phyloP scores from a whole-genome alignment of 306 rosid genomes.

The Inga laurina region DNA sequence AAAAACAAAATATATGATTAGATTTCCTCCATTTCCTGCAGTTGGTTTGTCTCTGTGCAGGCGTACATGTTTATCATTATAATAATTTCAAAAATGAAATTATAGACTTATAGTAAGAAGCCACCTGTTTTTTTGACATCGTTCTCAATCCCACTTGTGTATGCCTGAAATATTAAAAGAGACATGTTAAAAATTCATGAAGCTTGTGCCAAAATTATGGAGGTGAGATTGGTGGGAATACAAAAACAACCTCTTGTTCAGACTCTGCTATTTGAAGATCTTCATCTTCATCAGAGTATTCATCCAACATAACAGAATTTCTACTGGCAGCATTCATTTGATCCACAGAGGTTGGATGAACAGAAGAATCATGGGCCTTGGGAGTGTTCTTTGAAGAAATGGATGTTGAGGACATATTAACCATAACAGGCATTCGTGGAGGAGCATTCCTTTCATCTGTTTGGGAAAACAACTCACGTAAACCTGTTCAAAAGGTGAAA shows the following conservation, averaged over 20 bases:
- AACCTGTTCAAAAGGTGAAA: conserved; percentile 45
- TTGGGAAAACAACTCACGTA: conserved; percentile 96
- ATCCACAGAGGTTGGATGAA: conserved; percentile 54
- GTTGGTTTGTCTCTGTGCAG: conserved; percentile 5
- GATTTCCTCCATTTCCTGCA: conserved; percentile 21
- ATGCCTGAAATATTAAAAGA: conserved; percentile 53
- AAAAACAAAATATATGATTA: conserved; percentile 36
- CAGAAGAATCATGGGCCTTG: conserved; percentile 62
- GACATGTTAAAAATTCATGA: conserved; percentile 16
- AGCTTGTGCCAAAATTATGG: conserved; percentile 16
- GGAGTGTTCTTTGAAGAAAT: conserved; percentile 69
- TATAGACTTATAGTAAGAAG: conserved; percentile 24
- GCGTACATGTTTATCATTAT: not conserved
- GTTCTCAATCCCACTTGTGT: conserved; percentile 55
- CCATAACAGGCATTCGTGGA: conserved; percentile 97
- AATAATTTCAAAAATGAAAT: not conserved
- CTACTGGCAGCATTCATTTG: conserved; percentile 68
- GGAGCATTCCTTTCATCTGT: conserved; percentile 94
- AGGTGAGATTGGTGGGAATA: conserved; percentile 10
- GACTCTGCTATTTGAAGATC: conserved; percentile 87
- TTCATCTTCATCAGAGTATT: conserved; percentile 95
- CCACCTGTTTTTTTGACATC: conserved; percentile 71
- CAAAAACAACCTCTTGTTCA: conserved; percentile 75
- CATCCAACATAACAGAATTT: conserved; percentile 86
- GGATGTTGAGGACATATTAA: conserved; percentile 91